Evolutionary conservation across 139 green algal species (phyloP), one percentile per base, ranked within the genome.

Genomic region (Chlamydomonas sp.): DNA sequence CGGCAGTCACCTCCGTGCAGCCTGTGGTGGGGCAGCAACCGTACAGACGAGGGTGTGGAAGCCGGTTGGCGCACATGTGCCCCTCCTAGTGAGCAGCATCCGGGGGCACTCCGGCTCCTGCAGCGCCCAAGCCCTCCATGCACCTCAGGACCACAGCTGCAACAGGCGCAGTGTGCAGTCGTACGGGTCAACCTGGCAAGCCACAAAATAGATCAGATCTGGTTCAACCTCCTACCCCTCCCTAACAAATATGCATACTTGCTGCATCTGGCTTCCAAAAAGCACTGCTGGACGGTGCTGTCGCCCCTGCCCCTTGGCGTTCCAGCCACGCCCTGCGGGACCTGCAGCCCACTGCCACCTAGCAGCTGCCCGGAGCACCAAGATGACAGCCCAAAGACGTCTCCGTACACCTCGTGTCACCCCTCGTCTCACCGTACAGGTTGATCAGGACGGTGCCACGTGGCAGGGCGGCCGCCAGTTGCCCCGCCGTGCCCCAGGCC

Each of bases 1-100:
- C 86, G 49, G 86, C 86, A 3, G 86, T 85, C 31, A 90, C 62
- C 86, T 90, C 86, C 3, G 86, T 90, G 73, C 67, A 84, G 18
- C 88, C 89, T 88, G 84, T 71, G 66, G 10, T 18, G 10, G 66
- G 10, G 12, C 66, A 14, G 12, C 10, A 14, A 14, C 66, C 66
- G 10, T 71, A 14, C 10, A 10, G 10, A 71, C 66, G 12, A 71
- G 66, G 9, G 10, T 18, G 66, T 1, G 10, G 0, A 10, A 18
- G 12, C 66, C 12, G 10, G 66, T 14, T 71, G 12, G 10, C 12
- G 66, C 10, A 71, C 31, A 49, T 49, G 31, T 49, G 31, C 31
- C 31, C 31, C 31, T 49, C 10, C 66, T 14, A 71, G 12, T 71
- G 66, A 18, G 66, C 12, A 71, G 66, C 10, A 14, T 14, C 10